Evolutionary conservation across 441 rosid species (phyloP).

Genomic region (Cnidoscolus chayamansa): DNA sequence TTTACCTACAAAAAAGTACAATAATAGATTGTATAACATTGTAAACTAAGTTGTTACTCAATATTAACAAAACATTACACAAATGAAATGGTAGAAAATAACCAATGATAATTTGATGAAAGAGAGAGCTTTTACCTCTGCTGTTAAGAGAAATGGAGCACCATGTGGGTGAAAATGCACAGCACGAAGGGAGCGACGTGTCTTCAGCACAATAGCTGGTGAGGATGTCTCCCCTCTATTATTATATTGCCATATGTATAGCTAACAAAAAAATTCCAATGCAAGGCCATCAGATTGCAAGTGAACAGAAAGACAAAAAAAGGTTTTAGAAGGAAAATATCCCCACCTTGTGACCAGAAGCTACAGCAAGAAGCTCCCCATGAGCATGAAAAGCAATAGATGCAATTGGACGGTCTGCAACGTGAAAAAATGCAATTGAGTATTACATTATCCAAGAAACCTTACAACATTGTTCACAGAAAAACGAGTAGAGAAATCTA

Average conservation of each 20-base stretch:
- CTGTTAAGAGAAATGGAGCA: background rate
- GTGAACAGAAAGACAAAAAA: too few relatives aligned
- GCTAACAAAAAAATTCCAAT: too few relatives aligned
- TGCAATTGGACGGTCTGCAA: too few relatives aligned
- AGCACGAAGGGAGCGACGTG: slow-evolving; percentile 78
- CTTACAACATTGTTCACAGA: background rate
- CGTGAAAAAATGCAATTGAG: too few relatives aligned
- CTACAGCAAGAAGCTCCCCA: too few relatives aligned
- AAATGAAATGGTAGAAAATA: background rate
- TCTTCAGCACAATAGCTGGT: slow-evolving; percentile 64
- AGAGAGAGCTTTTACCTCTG: background rate
- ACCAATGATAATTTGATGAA: slow-evolving; percentile 25
- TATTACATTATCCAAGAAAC: background rate
- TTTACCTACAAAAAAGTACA: slow-evolving; percentile 65
- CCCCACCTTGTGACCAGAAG: too few relatives aligned
- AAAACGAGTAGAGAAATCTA: background rate
- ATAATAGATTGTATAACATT: background rate
- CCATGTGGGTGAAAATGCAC: slow-evolving; percentile 66
- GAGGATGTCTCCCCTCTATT: slow-evolving; percentile 55
- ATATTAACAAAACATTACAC: background rate
- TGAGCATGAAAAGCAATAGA: too few relatives aligned
- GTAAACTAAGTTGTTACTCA: background rate
- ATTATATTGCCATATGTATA: slow-evolving; percentile 60
- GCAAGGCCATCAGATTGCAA: too few relatives aligned
- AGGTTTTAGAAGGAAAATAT: too few relatives aligned